These are phyloP conservation scores for Solanum tacnaense DNA, from an alignment of 257 asterid genomes.

Conservation along the genomic window DNA sequence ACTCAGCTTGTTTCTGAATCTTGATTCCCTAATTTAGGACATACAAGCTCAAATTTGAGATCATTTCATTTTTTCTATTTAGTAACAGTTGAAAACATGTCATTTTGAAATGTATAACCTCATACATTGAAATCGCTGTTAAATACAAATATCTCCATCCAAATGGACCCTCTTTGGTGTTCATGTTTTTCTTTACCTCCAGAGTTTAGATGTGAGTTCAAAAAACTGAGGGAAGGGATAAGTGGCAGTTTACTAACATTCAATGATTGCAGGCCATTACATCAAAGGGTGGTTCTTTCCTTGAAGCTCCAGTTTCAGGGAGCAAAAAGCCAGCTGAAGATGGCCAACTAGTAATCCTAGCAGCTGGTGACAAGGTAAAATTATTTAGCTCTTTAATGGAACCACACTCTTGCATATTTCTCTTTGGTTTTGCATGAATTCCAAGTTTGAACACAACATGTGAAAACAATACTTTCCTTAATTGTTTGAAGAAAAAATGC, in stretches of 20 bases:
- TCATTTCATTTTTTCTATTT: not conserved
- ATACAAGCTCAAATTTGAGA: not conserved
- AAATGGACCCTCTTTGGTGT: not conserved
- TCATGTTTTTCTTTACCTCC: not conserved
- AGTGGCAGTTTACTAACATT: not conserved
- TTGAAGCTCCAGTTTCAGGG: constrained; percentile 97
- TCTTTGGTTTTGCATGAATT: not conserved
- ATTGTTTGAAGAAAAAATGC: not conserved
- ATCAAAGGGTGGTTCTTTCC: constrained; percentile 68
- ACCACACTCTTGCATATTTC: not conserved
- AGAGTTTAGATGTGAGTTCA: not conserved
- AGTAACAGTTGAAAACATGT: not conserved
- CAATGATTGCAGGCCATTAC: constrained; percentile 59
- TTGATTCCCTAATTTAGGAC: not conserved
- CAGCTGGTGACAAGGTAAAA: constrained; percentile 88
- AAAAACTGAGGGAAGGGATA: not conserved
- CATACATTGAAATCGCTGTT: not conserved
- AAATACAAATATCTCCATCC: not conserved
- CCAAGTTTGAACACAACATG: not conserved
- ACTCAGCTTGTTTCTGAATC: not conserved
- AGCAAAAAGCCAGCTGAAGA: constrained; percentile 99
- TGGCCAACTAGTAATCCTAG: constrained; percentile 91
- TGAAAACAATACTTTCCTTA: not conserved
- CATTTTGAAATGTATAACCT: not conserved
- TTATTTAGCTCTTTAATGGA: not conserved